Base-by-base conservation (phyloP, 2,329 filamentous ascomycete species). In the Rhinocladiella similis region DNA sequence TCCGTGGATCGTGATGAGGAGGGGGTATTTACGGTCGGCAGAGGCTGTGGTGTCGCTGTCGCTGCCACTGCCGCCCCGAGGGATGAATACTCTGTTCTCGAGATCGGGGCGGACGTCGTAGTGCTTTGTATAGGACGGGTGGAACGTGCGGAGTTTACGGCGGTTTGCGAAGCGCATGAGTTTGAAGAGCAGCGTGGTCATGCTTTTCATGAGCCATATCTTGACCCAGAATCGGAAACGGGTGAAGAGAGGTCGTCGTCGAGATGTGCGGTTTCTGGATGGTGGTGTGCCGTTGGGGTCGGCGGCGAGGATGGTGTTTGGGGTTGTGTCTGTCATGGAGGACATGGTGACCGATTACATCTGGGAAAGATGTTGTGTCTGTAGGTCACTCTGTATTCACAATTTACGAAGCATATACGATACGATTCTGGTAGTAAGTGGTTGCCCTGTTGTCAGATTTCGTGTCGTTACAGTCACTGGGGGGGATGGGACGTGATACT, bases 1-100 rank as follows among this genome's bases (percentile, higher is more conserved):
- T 52, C 80, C 80, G 61, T 83, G 81, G 62, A 82, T 73, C 52
- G 77, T 74, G 43, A 83, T 69, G 45, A 81, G 70, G 4, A 60
- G 42, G 3, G 61, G 61, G 16, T 54, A 48, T 14, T 46, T 51
- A 5, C 13, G 35, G 13, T 4, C 13, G 35, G 35, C 13, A 10
- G 13, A 4, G 35, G 35, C 13, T 4, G 13, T 38, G 35, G 35
- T 38, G 35, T 38, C 5, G n/a, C 25, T 27, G 19, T 20, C 20
- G n/a, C 57, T 54, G 0, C 54, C 41, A 16, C 47, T 25, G 22
- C 74, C 69, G 35, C 60, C 62, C 1, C 64, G 62, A 1, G 77
- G 77, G 43, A 73, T 72, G 67, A 78, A 80, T 53, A 80, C 67
- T 13, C 69, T 63, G 27, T 65, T 60, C 36, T 50, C 57, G 19